phyloP scores from a whole-genome alignment of 257 asterid species.

The Forsythia suspensa region DNA sequence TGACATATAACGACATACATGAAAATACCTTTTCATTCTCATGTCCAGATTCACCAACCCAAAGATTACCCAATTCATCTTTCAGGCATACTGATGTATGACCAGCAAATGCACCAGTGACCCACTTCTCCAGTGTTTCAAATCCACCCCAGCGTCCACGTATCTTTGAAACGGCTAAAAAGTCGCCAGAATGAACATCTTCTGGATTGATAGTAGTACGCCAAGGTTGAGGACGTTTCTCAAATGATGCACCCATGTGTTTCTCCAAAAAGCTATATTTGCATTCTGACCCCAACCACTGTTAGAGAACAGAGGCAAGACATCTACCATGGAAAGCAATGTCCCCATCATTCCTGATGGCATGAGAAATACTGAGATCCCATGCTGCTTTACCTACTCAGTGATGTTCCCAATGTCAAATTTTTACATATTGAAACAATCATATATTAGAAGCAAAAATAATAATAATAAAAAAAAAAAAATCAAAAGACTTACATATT shows the following conservation, averaged over 20 bases:
- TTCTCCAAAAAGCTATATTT: conserved; percentile 78
- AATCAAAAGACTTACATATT: conserved; percentile 59
- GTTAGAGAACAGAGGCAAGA: conserved; percentile 90
- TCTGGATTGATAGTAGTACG: conserved; percentile 65
- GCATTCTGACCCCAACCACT: conserved; percentile 98
- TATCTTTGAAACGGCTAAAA: conserved; percentile 91
- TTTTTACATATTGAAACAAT: background rate
- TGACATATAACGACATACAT: background rate
- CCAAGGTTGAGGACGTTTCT: conserved; percentile 73
- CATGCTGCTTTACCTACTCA: conserved; percentile 92
- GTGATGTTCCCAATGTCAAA: conserved; percentile 25
- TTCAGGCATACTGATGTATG: conserved; percentile 97
- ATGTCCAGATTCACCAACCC: conserved; percentile 99
- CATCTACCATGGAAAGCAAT: conserved; percentile 86
- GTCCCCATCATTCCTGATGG: conserved; percentile 99
- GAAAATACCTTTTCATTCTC: conserved; percentile 87
- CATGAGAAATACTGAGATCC: conserved; percentile 95
- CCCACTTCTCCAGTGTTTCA: conserved; percentile 99
- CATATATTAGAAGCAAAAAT: background rate
- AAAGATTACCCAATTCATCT: conserved; percentile 80
- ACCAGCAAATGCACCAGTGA: conserved; percentile 99
- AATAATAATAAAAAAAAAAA: background rate
- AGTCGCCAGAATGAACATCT: conserved; percentile 94
- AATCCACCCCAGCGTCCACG: conserved; percentile 99
- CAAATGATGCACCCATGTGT: conserved; percentile 96